phyloP scores from a whole-genome alignment of 768 basidiomycete species.

The Tylopilus vinaceipallidus region DNA sequence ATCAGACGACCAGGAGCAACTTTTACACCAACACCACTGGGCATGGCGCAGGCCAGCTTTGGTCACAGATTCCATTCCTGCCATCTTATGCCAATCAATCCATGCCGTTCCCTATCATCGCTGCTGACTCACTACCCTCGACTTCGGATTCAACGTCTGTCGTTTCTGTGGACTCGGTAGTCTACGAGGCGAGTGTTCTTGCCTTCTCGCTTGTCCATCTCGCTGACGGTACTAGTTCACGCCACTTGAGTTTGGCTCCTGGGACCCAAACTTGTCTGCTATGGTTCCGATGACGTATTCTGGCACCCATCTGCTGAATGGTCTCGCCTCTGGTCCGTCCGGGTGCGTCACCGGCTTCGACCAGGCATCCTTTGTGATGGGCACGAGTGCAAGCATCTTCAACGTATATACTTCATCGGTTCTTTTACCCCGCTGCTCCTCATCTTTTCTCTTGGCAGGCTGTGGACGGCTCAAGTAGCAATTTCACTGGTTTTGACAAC shows the following conservation, averaged over 20 bases:
- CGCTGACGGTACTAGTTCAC: conserved; percentile 41
- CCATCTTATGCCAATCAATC: conserved; percentile 47
- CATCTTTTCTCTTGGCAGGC: conserved; percentile 40
- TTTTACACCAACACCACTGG: conserved; percentile 57
- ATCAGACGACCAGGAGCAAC: conserved; percentile 55
- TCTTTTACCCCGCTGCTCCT: background rate
- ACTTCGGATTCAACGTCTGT: conserved; percentile 42
- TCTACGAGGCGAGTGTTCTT: conserved; percentile 51
- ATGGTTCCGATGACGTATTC: conserved; percentile 61
- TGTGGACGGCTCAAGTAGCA: conserved; percentile 41
- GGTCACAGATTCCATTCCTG: conserved; percentile 54
- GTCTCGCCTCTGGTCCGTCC: conserved; percentile 49
- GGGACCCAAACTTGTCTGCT: conserved; percentile 68
- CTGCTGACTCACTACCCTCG: conserved; percentile 51
- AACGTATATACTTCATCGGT: conserved; percentile 40
- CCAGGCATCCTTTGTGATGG: conserved; percentile 72
- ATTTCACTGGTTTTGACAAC: conserved; percentile 25
- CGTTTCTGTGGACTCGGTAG: conserved; percentile 42
- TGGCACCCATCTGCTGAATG: conserved; percentile 64
- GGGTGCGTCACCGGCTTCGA: conserved; percentile 75
- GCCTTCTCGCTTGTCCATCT: conserved; percentile 1
- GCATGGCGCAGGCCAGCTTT: conserved; percentile 74
- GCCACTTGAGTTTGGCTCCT: conserved; percentile 70
- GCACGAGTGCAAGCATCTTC: conserved; percentile 69
- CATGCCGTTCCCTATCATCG: conserved; percentile 68